Base-by-base conservation (phyloP, 192 early-diverging fungal species). In the Backusella psychrophila region DNA sequence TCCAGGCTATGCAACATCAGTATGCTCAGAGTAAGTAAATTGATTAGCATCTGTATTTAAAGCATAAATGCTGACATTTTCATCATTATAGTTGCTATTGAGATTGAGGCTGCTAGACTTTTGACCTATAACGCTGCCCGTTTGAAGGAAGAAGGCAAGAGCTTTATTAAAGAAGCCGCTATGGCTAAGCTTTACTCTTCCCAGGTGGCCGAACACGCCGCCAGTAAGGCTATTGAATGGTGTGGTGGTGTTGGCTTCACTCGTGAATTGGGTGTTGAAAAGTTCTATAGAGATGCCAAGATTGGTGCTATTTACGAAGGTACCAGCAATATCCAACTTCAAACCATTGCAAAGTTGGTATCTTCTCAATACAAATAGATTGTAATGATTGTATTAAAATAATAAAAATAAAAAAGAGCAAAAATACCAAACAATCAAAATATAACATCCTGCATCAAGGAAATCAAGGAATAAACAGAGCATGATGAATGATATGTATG, bases 161-260 rank as follows among this genome's bases (percentile, higher is more conserved):
- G 86, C 41, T 98, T 99, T 78, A 88, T 96, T 53, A 97, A 95
- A 90, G 92, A 99, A 86, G 98, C 98, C 69, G 97, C 97, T 53
- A 98, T 99, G 97, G 96, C 96, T 75, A 99, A 99, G 87, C 87
- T 98, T 31, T 98, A 95, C 81, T 91, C 97, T 23, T 94, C 93
- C 71, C 96, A 98, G 86, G 91, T 99, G 73, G 98, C 98, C 42
- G 96, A 99, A 82, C 75, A 71, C 29, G 89, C 95, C 35, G 91
- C 96, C 8, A 92, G 93, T 17, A 93, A 91, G 80, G 93, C 95
- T 42, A 91, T 99, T 72, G 98, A 99, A 87, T 99, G 96, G 97
- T 89, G 96, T 82, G 98, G 98, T 82, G 98, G 98, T 72, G 91
- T 98, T 74, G 98, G 97, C 11, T 99, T 99, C 90, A 98, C 97